These are phyloP conservation scores for Podospora didyma DNA, from an alignment of 495 filamentous ascomycete species.

Conservation along the genomic window DNA sequence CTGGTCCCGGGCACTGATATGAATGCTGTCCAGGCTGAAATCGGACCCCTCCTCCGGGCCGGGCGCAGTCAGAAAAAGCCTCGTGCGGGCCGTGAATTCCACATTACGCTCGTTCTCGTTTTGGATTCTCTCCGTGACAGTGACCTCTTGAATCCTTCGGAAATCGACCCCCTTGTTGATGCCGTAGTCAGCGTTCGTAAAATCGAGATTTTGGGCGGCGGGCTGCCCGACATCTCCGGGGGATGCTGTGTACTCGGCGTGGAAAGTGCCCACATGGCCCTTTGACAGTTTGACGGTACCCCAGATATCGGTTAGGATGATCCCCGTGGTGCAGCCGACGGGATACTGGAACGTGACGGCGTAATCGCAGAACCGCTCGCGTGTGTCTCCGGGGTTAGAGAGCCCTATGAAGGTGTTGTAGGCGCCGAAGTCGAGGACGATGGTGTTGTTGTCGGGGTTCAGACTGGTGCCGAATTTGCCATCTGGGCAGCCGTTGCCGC, in stretches of 20 bases:
- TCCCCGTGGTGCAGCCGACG: constrained; percentile 3
- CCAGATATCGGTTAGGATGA: background rate
- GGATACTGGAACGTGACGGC: background rate
- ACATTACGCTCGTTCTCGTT: too few relatives aligned
- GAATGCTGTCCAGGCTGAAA: background rate
- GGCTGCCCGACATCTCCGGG: background rate
- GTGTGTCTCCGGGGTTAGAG: background rate
- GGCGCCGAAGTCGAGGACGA: background rate
- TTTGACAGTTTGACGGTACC: background rate
- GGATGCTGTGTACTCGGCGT: constrained; percentile 6
- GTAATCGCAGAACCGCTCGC: constrained; percentile 5
- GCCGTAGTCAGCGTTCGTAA: too few relatives aligned
- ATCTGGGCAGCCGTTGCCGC: too few relatives aligned
- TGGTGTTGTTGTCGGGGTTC: too few relatives aligned
- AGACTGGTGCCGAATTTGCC: too few relatives aligned
- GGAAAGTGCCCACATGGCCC: constrained; percentile 4
- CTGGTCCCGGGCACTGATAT: too few relatives aligned
- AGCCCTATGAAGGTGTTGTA: background rate
- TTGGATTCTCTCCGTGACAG: too few relatives aligned
- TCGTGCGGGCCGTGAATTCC: too few relatives aligned
- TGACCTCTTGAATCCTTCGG: too few relatives aligned
- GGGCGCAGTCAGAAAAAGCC: too few relatives aligned
- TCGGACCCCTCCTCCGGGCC: background rate
- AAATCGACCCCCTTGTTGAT: too few relatives aligned
- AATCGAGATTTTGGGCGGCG: too few relatives aligned